These are phyloP conservation scores for Exsudoporus floridanus DNA, from an alignment of 1,284 basidiomycete genomes.

Conservation along the genomic window DNA sequence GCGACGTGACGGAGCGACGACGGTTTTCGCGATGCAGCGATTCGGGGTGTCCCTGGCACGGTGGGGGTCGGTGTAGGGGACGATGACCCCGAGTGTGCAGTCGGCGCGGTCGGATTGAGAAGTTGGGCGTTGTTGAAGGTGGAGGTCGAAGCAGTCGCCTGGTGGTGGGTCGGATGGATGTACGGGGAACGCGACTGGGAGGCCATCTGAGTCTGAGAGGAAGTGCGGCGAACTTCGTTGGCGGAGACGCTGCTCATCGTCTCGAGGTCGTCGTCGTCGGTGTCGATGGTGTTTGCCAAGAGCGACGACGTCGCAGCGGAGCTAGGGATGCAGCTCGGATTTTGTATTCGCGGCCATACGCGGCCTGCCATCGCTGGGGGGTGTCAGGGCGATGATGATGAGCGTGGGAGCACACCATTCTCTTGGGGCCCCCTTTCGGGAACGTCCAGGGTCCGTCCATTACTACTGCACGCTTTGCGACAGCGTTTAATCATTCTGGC, in stretches of 20 bases:
- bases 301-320: background rate
- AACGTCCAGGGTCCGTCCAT: background rate
- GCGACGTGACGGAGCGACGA: conserved; percentile 31
- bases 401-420: conserved; percentile 17
- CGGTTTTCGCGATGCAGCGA: conserved; percentile 28
- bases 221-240: conserved; percentile 16
- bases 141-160: conserved; percentile 34
- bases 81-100: background rate
- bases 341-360: conserved; percentile 20
- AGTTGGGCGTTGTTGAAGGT: conserved; percentile 26
- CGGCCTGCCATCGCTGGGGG: conserved; percentile 24
- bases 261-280: conserved; percentile 25
- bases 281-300: conserved; percentile 13
- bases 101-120: background rate
- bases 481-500: no score
- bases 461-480: no score
- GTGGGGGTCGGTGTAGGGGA: conserved; percentile 16
- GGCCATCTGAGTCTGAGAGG: background rate
- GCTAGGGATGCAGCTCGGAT: background rate
- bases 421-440: background rate
- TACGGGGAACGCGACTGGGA: conserved; percentile 29
- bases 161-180: conserved; percentile 31
- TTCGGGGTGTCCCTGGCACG: conserved; percentile 31
- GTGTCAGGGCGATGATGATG: conserved; percentile 19
- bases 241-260: conserved; percentile 20